phyloP scores from a whole-genome alignment of 1,139 yeast genomes.

The Nakaseomyces nivariensis region DNA sequence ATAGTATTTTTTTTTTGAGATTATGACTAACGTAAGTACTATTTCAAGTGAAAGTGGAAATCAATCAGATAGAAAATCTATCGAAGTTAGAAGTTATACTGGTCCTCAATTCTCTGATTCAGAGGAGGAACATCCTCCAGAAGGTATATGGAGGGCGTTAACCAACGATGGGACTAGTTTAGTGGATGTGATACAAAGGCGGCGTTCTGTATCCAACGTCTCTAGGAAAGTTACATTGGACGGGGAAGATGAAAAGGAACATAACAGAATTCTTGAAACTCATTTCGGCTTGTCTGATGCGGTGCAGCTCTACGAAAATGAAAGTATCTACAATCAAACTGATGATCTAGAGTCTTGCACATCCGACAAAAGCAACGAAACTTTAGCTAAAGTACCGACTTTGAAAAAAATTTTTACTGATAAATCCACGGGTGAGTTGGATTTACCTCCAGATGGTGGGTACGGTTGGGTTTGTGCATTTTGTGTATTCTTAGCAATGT shows the following conservation, averaged over 20 bases:
- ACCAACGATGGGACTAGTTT: constrained; percentile 1
- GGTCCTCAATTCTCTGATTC: neutral
- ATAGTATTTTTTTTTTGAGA: neutral
- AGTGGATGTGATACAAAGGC: neutral
- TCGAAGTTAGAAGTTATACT: constrained; percentile 2
- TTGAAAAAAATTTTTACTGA: constrained; percentile 30
- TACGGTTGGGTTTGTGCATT: constrained; percentile 61
- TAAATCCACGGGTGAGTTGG: constrained; percentile 27
- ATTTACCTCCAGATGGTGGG: constrained; percentile 56
- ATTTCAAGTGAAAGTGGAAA: neutral
- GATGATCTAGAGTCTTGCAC: neutral
- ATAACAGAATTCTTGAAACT: neutral
- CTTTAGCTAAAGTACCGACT: constrained; percentile 8
- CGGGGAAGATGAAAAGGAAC: neutral
- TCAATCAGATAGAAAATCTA: neutral
- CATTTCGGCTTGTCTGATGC: constrained; percentile 1
- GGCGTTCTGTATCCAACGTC: neutral
- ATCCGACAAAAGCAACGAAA: neutral
- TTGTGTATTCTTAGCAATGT: constrained; percentile 43
- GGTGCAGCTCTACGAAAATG: neutral
- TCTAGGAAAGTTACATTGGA: neutral
- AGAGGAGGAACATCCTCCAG: neutral
- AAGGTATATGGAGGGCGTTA: constrained; percentile 1
- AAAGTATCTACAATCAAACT: neutral
- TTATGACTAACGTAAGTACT: neutral